A percentile compares a stretch with the other conserved stretches of the same genome.
These are phyloP conservation scores for Rossbeevera mucosa DNA, from an alignment of 768 basidiomycete genomes.

Conservation along the genomic window DNA sequence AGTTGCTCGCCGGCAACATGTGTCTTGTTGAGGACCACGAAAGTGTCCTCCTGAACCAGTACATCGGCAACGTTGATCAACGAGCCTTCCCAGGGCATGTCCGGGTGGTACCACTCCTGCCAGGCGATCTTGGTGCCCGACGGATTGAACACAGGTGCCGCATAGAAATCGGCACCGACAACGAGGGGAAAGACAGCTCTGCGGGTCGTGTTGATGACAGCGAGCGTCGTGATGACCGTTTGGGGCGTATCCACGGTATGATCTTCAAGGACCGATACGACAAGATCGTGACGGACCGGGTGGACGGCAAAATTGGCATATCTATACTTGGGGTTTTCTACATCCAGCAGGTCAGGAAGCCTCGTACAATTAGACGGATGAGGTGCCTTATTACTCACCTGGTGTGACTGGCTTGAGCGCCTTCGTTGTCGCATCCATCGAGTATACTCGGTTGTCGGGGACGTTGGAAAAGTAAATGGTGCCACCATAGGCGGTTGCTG, in stretches of 20 bases:
- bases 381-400: slow-evolving; percentile 42
- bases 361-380: neutral
- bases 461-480: slow-evolving; percentile 58
- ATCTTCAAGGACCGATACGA: slow-evolving; percentile 67
- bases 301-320: slow-evolving; percentile 62
- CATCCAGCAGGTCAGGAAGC: neutral
- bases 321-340: slow-evolving; percentile 36
- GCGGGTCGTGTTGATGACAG: slow-evolving; percentile 46
- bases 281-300: slow-evolving; percentile 46
- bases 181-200: slow-evolving; percentile 44
- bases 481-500: slow-evolving; percentile 48
- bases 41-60: slow-evolving; percentile 20
- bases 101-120: slow-evolving; percentile 65
- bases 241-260: slow-evolving; percentile 46
- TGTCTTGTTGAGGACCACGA: slow-evolving; percentile 34
- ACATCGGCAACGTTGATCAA: slow-evolving; percentile 53
- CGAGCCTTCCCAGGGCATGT: slow-evolving; percentile 70
- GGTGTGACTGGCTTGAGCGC: slow-evolving; percentile 51
- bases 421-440: slow-evolving; percentile 24
- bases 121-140: slow-evolving; percentile 56
- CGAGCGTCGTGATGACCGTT: slow-evolving; percentile 48
- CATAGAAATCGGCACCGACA: slow-evolving; percentile 70
- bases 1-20: slow-evolving; percentile 49
- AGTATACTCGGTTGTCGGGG: slow-evolving; percentile 51
- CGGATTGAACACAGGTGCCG: slow-evolving; percentile 53